Conservation (phyloP, 2,329 filamentous ascomycete genomes). For the Periconia sp. region DNA sequence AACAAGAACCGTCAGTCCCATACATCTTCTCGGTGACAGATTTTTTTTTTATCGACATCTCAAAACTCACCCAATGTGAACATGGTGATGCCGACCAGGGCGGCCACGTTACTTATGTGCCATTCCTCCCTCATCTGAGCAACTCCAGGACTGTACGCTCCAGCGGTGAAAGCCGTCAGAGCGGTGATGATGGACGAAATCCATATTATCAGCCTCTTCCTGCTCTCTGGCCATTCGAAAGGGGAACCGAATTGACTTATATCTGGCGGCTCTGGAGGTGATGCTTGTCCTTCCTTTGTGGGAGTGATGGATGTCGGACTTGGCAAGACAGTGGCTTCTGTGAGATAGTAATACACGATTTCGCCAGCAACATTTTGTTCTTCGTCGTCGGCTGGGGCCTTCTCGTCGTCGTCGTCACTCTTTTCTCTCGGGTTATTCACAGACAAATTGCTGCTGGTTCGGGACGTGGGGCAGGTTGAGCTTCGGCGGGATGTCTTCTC, state of each 20-base stretch:
- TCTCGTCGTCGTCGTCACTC: slow-evolving; percentile 6
- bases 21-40: not conserved
- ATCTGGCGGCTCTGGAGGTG: slow-evolving; percentile 63
- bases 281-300: slow-evolving; percentile 32
- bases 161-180: slow-evolving; percentile 78
- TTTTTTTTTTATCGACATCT: not conserved
- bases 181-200: slow-evolving; percentile 76
- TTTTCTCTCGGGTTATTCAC: slow-evolving; percentile 19
- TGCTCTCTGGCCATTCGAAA: slow-evolving; percentile 68
- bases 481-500: slow-evolving; percentile 4
- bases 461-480: slow-evolving; percentile 11
- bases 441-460: slow-evolving; percentile 3
- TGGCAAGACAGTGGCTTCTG: slow-evolving; percentile 62
- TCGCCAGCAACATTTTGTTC: slow-evolving; percentile 16
- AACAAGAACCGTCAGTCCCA: not conserved
- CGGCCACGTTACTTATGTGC: slow-evolving; percentile 64
- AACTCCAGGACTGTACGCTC: slow-evolving; percentile 73
- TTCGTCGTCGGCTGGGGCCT: not conserved
- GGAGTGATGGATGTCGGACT: slow-evolving; percentile 43
- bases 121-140: slow-evolving; percentile 67
- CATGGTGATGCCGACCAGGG: slow-evolving; percentile 74
- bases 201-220: slow-evolving; percentile 71
- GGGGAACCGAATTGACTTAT: slow-evolving; percentile 69
- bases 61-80: slow-evolving; percentile 60
- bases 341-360: slow-evolving; percentile 63